A percentile compares a stretch with the other conserved stretches of the same genome.
phyloP scores from a whole-genome alignment of 768 basidiomycete genomes.

The Trametopsis cervina region DNA sequence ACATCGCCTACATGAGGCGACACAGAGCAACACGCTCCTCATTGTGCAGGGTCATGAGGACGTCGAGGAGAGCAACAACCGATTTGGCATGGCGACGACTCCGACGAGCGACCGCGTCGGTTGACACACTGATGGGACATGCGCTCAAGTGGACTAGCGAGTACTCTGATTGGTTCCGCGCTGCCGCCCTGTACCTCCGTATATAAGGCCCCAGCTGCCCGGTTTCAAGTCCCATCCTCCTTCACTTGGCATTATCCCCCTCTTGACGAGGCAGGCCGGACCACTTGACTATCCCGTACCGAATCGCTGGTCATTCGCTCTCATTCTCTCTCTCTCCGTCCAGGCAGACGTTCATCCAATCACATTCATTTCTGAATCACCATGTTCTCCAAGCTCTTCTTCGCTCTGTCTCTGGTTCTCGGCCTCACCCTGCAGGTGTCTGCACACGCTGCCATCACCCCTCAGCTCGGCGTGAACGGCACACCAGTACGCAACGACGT shows the following conservation, averaged over 20 bases:
- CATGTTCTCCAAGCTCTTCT: conserved; percentile 24
- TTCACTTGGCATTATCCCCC: conserved; percentile 5
- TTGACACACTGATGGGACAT: no score
- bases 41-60: no score
- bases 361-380: not conserved
- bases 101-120: no score
- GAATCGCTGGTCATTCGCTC: conserved; percentile 9
- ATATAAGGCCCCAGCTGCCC: not conserved
- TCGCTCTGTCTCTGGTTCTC: conserved; percentile 26
- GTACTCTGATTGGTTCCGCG: no score
- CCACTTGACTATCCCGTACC: conserved; percentile 1
- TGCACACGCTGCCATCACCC: conserved; percentile 37
- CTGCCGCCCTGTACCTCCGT: not conserved
- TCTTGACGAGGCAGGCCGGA: conserved; percentile 12
- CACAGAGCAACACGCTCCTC: no score
- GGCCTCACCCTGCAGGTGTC: conserved; percentile 29
- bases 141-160: no score
- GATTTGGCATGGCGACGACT: no score
- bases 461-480: conserved; percentile 31
- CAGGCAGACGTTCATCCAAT: conserved; percentile 6
- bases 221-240: conserved; percentile 3
- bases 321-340: conserved; percentile 2
- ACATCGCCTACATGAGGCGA: no score
- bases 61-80: no score
- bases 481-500: conserved; percentile 21